These are phyloP conservation scores for Torulaspora gathmanii DNA, from an alignment of 805 yeast species.

Conservation along the genomic window DNA sequence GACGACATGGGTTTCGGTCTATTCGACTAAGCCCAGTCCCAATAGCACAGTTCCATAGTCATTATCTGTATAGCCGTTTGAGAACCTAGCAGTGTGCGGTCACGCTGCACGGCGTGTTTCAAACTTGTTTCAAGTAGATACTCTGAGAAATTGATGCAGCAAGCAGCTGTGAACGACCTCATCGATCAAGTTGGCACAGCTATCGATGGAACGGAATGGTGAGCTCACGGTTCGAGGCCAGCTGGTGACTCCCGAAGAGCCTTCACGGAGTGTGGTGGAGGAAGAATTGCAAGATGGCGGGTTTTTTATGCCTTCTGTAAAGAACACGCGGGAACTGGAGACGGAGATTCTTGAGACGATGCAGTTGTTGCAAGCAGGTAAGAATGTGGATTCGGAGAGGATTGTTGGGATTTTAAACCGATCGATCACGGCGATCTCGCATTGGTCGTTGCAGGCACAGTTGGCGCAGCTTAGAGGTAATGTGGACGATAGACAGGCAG, in stretches of 20 bases:
- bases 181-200: neutral
- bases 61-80: neutral
- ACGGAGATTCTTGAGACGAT: constrained; percentile 17
- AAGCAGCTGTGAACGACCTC: neutral
- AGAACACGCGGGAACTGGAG: constrained; percentile 27
- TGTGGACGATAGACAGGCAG: constrained; percentile 24
- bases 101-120: neutral
- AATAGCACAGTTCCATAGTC: neutral
- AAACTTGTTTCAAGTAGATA: neutral
- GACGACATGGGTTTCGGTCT: constrained; percentile 92
- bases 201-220: neutral
- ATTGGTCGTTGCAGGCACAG: constrained; percentile 34
- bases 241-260: constrained; percentile 28
- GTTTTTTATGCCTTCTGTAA: constrained; percentile 17
- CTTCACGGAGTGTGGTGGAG: constrained; percentile 1
- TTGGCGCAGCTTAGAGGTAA: constrained; percentile 22
- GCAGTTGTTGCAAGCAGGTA: constrained; percentile 15
- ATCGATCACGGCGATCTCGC: constrained; percentile 30
- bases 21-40: constrained; percentile 58
- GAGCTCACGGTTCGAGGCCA: constrained; percentile 10
- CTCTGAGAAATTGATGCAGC: neutral
- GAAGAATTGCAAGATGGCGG: too few relatives aligned
- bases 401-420: constrained; percentile 26
- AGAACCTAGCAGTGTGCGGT: neutral
- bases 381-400: constrained; percentile 13